Conservation (phyloP, 306 rosid species). For the Vigna nakashimae region DNA sequence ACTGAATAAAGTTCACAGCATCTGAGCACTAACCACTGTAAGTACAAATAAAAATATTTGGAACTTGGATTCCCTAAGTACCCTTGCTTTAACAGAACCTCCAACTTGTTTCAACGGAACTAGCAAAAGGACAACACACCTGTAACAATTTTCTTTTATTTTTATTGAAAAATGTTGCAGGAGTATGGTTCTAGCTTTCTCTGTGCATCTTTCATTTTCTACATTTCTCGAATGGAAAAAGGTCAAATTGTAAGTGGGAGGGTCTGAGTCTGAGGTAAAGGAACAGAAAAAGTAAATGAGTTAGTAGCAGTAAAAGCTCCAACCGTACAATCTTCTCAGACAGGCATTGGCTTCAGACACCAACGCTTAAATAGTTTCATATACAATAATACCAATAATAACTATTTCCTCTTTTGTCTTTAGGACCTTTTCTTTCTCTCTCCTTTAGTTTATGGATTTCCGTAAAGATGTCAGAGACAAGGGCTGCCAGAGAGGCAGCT, state of each 20-base stretch:
- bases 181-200: slow-evolving; percentile 30
- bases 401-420: slow-evolving; percentile 58
- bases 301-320: slow-evolving; percentile 82
- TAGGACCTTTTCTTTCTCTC: slow-evolving; percentile 34
- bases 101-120: slow-evolving; percentile 36
- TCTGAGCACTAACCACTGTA: slow-evolving; percentile 44
- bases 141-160: not conserved
- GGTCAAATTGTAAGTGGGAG: slow-evolving; percentile 68
- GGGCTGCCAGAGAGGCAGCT: slow-evolving; percentile 74
- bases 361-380: slow-evolving; percentile 60
- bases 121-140: slow-evolving; percentile 34
- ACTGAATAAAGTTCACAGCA: slow-evolving; percentile 42
- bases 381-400: slow-evolving; percentile 52
- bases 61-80: slow-evolving; percentile 32
- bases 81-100: slow-evolving; percentile 27
- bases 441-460: slow-evolving; percentile 85
- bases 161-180: slow-evolving; percentile 2
- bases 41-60: slow-evolving; percentile 38
- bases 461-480: slow-evolving; percentile 93
- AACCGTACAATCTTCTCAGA: slow-evolving; percentile 75
- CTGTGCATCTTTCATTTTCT: slow-evolving; percentile 42
- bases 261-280: slow-evolving; percentile 72
- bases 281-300: slow-evolving; percentile 82
- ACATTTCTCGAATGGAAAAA: slow-evolving; percentile 50
- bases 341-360: slow-evolving; percentile 65